phyloP scores from a whole-genome alignment of 257 asterid genomes.

The Phtheirospermum japonicum region DNA sequence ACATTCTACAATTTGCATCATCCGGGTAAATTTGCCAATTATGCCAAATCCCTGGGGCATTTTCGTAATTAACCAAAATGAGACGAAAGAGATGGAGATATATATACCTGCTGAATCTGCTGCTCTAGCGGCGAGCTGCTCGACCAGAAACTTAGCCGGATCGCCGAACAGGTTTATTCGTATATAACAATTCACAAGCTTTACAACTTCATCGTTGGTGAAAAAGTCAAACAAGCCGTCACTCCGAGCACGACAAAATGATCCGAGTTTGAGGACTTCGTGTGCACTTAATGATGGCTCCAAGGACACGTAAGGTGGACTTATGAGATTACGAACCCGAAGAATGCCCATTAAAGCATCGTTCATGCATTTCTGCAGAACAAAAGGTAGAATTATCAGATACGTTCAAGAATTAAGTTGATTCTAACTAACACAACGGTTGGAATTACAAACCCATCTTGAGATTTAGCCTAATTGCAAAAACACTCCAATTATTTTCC shows the following conservation, averaged over 20 bases:
- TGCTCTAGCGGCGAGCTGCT: slow-evolving; percentile 90
- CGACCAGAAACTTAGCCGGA: slow-evolving; percentile 86
- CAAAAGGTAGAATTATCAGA: slow-evolving; percentile 15
- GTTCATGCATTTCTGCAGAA: slow-evolving; percentile 76
- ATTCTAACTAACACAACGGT: no score
- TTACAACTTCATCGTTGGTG: slow-evolving; percentile 77
- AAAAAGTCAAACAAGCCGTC: slow-evolving; percentile 96
- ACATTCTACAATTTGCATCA: not conserved
- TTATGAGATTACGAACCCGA: slow-evolving; percentile 67
- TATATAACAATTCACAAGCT: slow-evolving; percentile 63
- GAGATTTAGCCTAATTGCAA: no score
- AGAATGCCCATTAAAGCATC: slow-evolving; percentile 97
- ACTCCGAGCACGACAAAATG: slow-evolving; percentile 86
- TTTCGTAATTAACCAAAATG: not conserved
- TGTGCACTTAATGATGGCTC: slow-evolving; percentile 68
- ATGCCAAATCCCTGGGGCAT: not conserved
- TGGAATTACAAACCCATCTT: no score
- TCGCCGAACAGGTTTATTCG: slow-evolving; percentile 64
- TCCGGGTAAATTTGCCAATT: not conserved
- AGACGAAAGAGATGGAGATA: slow-evolving; percentile 7
- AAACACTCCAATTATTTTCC: no score
- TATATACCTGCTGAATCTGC: slow-evolving; percentile 87
- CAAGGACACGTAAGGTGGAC: slow-evolving; percentile 84
- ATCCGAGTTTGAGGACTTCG: slow-evolving; percentile 62
- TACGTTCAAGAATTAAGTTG: no score